These are phyloP conservation scores for Pleomassaria siparia DNA, from an alignment of 2,329 filamentous ascomycete species.

Conservation along the genomic window DNA sequence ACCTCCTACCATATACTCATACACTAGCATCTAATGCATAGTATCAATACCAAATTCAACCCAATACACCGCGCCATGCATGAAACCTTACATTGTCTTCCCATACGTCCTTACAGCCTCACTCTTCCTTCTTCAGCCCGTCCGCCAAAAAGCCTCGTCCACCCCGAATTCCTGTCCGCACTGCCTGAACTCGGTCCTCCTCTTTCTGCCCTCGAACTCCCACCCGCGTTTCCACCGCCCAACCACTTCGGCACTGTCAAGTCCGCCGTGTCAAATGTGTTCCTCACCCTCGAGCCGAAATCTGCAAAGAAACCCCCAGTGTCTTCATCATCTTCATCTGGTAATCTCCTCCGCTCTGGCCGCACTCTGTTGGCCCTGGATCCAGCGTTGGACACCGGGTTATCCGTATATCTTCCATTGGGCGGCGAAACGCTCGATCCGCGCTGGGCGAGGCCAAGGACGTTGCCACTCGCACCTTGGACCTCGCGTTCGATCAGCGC, in stretches of 20 bases:
- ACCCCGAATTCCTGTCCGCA: conserved; percentile 22
- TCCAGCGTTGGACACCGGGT: conserved; percentile 9
- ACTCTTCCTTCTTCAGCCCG: conserved; percentile 36
- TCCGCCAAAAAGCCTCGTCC: conserved; percentile 35
- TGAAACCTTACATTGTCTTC: background rate
- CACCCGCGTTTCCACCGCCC: conserved; percentile 55
- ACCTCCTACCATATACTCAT: background rate
- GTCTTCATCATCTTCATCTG: conserved; percentile 54
- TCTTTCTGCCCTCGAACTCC: conserved; percentile 2
- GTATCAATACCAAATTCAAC: background rate
- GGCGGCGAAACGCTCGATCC: conserved; percentile 11
- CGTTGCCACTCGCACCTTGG: conserved; percentile 46
- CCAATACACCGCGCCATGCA: conserved; percentile 4
- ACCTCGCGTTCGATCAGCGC: conserved; percentile 85
- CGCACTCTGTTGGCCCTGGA: background rate
- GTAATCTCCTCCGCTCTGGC: conserved; percentile 19
- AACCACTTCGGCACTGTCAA: conserved; percentile 71
- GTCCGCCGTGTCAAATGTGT: conserved; percentile 79
- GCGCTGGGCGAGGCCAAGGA: conserved; percentile 32
- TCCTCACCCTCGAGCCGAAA: conserved; percentile 82
- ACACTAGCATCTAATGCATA: background rate
- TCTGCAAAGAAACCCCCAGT: conserved; percentile 82
- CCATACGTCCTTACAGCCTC: conserved; percentile 22
- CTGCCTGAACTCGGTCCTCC: conserved; percentile 9
- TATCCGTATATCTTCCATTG: conserved; percentile 29